These are phyloP conservation scores for Arthrobotrys megalospora DNA, from an alignment of 2,329 filamentous ascomycete genomes.

Conservation along the genomic window DNA sequence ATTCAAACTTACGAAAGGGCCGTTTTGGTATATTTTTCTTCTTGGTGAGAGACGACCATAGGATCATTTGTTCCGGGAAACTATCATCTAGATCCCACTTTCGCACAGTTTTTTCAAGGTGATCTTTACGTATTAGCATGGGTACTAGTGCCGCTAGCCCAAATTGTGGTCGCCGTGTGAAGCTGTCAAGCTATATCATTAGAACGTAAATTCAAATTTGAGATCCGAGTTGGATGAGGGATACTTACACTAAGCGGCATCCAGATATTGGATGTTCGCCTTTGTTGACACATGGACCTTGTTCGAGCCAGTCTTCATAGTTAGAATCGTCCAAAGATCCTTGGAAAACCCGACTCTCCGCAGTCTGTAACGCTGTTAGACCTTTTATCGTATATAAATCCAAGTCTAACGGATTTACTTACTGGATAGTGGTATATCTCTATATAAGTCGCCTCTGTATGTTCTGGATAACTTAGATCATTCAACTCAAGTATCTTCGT, in stretches of 20 bases:
- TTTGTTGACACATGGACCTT: conserved; percentile 18
- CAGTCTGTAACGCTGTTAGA: not conserved
- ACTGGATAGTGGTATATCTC: conserved; percentile 42
- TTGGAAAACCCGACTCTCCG: conserved; percentile 29
- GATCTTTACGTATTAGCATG: conserved; percentile 29
- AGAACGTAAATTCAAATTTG: not conserved
- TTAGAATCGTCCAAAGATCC: conserved; percentile 30
- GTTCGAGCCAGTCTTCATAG: conserved; percentile 40
- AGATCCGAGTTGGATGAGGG: not conserved
- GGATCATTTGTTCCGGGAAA: conserved; percentile 32
- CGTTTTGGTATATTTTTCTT: conserved; percentile 25
- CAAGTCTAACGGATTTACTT: not conserved
- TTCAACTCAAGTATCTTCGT: conserved; percentile 12
- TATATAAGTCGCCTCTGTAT: conserved; percentile 30
- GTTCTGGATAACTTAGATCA: conserved; percentile 18
- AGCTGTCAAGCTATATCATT: not conserved
- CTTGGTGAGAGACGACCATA: conserved; percentile 33
- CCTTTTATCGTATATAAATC: not conserved
- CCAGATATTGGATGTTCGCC: conserved; percentile 24
- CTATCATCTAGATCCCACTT: conserved; percentile 35
- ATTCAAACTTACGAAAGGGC: conserved; percentile 28
- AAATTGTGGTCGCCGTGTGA: conserved; percentile 17
- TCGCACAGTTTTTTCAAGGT: conserved; percentile 11
- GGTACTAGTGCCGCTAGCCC: conserved; percentile 22
- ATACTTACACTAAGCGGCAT: conserved; percentile 26